A percentile compares a stretch with the other conserved stretches of the same genome.
These are phyloP conservation scores for Pleurotus tuber-regium DNA, from an alignment of 768 basidiomycete genomes.

Conservation along the genomic window DNA sequence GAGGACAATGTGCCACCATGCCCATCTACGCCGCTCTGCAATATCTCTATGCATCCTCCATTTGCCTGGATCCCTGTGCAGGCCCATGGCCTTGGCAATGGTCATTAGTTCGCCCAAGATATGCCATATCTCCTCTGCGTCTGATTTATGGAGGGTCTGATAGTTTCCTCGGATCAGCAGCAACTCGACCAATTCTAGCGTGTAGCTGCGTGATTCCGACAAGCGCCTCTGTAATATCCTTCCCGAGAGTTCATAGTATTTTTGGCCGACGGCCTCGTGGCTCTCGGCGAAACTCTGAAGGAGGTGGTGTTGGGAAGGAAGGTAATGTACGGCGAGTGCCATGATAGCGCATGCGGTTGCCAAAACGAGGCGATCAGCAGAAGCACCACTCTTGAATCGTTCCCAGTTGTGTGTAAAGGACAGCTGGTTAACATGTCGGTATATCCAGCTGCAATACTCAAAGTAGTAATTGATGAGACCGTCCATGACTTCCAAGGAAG, in stretches of 20 bases:
- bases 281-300: slow-evolving; percentile 50
- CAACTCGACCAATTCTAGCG: slow-evolving; percentile 75
- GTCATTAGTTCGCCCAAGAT: slow-evolving; percentile 71
- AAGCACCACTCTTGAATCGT: slow-evolving; percentile 63
- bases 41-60: slow-evolving; percentile 68
- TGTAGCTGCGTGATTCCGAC: slow-evolving; percentile 57
- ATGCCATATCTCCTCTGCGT: slow-evolving; percentile 81
- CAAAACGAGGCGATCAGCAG: slow-evolving; percentile 63
- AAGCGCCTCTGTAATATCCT: slow-evolving; percentile 61
- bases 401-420: slow-evolving; percentile 67
- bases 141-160: slow-evolving; percentile 67
- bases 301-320: slow-evolving; percentile 62
- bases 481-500: slow-evolving; percentile 66
- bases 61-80: slow-evolving; percentile 83
- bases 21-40: slow-evolving; percentile 81
- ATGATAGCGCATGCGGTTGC: slow-evolving; percentile 75
- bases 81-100: slow-evolving; percentile 78
- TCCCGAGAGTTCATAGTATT: slow-evolving; percentile 69
- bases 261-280: slow-evolving; percentile 58
- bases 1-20: slow-evolving; percentile 87
- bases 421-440: slow-evolving; percentile 69
- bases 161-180: slow-evolving; percentile 70
- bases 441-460: slow-evolving; percentile 87
- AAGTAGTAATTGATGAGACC: slow-evolving; percentile 75
- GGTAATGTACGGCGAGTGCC: slow-evolving; percentile 70